Evolutionary conservation across 2,329 filamentous ascomycete genomes (phyloP).

Genomic region (Cadophora malorum): DNA sequence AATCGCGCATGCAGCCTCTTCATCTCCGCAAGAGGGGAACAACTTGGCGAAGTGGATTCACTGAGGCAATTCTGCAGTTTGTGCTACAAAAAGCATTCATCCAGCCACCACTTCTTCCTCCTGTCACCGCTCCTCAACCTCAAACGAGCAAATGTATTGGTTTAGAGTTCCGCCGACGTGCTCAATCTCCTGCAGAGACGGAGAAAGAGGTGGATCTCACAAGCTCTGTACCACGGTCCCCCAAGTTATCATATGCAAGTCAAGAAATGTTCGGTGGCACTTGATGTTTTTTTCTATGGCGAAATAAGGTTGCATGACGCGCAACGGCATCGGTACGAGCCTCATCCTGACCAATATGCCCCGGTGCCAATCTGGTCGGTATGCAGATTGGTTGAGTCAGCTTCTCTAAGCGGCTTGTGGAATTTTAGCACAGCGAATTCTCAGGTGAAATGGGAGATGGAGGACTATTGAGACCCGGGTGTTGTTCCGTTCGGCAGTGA

Average conservation of each 20-base stretch:
- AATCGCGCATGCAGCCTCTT: slow-evolving; percentile 21
- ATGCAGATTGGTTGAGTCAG: slow-evolving; percentile 20
- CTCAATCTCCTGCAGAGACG: background rate
- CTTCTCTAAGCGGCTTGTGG: slow-evolving; percentile 6
- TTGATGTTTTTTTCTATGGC: background rate
- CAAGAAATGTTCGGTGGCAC: background rate
- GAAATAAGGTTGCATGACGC: slow-evolving; percentile 18
- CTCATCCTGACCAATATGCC: slow-evolving; percentile 11
- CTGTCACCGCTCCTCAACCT: slow-evolving; percentile 4
- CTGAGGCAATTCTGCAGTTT: background rate
- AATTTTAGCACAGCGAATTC: background rate
- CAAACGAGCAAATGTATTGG: slow-evolving; percentile 8
- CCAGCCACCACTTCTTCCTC: background rate
- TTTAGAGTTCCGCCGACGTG: background rate
- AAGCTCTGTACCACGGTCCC: background rate
- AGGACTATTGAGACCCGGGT: background rate
- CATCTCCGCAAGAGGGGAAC: slow-evolving; percentile 12
- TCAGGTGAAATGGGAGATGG: background rate
- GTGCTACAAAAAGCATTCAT: background rate
- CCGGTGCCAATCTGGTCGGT: background rate
- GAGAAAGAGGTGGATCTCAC: background rate
- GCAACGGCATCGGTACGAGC: slow-evolving; percentile 11
- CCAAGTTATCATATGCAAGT: background rate
- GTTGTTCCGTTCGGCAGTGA: background rate
- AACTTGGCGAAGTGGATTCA: background rate